Conservation (phyloP, 768 basidiomycete species). For the Mycena haematopus region DNA sequence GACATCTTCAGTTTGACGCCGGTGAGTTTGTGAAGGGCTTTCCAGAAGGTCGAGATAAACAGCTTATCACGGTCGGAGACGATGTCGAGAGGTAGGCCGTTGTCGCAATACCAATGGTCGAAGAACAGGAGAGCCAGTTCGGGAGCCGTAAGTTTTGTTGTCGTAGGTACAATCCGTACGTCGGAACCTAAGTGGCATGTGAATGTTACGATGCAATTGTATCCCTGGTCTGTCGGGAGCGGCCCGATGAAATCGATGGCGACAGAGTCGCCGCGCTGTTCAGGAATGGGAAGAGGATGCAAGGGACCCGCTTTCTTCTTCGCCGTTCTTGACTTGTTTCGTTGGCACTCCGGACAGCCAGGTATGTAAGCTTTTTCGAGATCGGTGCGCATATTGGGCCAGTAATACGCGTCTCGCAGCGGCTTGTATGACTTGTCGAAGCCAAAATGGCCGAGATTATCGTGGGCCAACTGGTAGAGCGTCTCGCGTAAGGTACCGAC, state of each 20-base stretch:
- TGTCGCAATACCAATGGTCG: too few relatives aligned
- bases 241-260: neutral
- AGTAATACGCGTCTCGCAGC: neutral
- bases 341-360: constrained; percentile 35
- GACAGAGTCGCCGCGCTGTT: neutral
- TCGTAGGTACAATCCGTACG: too few relatives aligned
- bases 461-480: neutral
- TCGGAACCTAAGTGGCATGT: too few relatives aligned
- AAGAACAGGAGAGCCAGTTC: too few relatives aligned
- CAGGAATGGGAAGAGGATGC: neutral
- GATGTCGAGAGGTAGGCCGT: too few relatives aligned
- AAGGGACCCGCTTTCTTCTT: neutral
- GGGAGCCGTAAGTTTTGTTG: too few relatives aligned
- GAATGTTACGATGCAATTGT: too few relatives aligned
- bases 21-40: too few relatives aligned
- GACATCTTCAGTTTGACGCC: too few relatives aligned
- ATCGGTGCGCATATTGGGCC: constrained; percentile 31
- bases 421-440: constrained; percentile 28
- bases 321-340: constrained; percentile 35
- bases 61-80: too few relatives aligned
- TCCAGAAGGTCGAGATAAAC: too few relatives aligned
- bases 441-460: constrained; percentile 25
- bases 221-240: neutral
- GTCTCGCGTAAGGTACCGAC: neutral
- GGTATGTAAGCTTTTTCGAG: constrained; percentile 37